Percentiles rank a stretch among this genome's conserved stretches.
phyloP scores from a whole-genome alignment of 2,329 filamentous ascomycete species.

The Diaporthe batatas region DNA sequence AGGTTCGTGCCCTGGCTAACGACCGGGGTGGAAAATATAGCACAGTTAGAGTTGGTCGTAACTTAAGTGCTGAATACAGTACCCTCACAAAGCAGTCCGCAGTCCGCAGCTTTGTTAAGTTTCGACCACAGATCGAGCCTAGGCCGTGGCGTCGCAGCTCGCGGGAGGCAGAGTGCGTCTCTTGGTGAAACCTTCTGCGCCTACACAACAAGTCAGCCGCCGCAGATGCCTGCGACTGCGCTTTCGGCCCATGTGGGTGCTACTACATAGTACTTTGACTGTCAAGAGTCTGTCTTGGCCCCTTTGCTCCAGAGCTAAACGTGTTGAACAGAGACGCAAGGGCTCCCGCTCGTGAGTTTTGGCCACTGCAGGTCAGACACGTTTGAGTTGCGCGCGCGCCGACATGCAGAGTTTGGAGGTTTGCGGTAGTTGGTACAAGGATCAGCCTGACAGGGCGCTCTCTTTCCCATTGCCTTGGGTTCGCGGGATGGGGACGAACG shows the following conservation, averaged over 20 bases:
- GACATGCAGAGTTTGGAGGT: neutral
- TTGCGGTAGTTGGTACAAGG: neutral
- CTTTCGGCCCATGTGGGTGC: neutral
- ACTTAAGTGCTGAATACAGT: too few species aligned
- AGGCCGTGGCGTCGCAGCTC: neutral
- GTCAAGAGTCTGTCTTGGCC: neutral
- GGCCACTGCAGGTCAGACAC: neutral
- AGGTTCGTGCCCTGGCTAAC: neutral
- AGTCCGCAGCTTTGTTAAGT: neutral
- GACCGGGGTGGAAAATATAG: constrained; percentile 3
- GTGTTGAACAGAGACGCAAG: neutral
- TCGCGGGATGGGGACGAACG: neutral
- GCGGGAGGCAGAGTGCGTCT: neutral
- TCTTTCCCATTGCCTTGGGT: neutral
- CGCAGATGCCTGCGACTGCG: neutral
- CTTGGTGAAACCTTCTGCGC: neutral
- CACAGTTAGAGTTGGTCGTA: neutral
- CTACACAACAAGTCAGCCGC: too few species aligned
- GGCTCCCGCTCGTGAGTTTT: neutral
- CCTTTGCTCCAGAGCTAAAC: neutral
- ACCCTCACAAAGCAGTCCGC: neutral
- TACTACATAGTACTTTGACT: too few species aligned
- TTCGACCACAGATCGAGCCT: constrained; percentile 7
- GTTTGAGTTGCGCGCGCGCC: neutral
- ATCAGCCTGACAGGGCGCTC: neutral